Evolutionary conservation across 805 yeast genomes (phyloP), one percentile per base, ranked within the genome.

Genomic region (Candida silvicultrix): DNA sequence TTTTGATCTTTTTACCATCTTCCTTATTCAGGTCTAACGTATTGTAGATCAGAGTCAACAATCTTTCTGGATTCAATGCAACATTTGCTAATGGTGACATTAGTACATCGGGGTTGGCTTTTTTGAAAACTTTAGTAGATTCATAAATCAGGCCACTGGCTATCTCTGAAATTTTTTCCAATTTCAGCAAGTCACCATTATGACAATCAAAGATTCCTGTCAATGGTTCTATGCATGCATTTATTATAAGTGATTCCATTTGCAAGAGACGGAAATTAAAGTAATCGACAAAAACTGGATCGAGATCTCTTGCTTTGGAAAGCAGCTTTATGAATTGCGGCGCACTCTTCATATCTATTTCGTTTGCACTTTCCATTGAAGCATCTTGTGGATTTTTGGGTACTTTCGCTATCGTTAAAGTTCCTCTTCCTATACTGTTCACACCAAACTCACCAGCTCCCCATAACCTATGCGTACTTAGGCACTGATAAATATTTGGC

Each of bases 401-500:
- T 1, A 78, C 51, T 44, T 62, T 63, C 9, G 85, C 68, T 9
- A 84, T 59, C 42, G 70, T 66, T 29, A 84, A 55, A 19, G 67
- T 61, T 0, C 89, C 92, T 10, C 58, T 53, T 1, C 85, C 87
- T 8, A 79, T 81, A 59, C 80, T 83, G 21, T 65, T 64, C 40
- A 67, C 71, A 14, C 63, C 58, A 53, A 66, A 77, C 1, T 45
- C 59, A 6, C 52, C 45, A 5, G 53, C 41, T 32, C 74, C 72
- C 66, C 75, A 79, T 1, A 80, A 80, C 2, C 89, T 89, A 53
- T 85, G 89, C 3, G 84, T 74, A 38, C 79, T 77, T n/a, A 85
- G 15, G 10, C 50, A 47, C 41, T 58, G 62, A 42, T 50, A 78
- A 6, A 89, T 48, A 15, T 68, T 70, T 0, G 97, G 96, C 44